phyloP scores from a whole-genome alignment of 805 yeast species.

The Grigorovia jiainica region DNA sequence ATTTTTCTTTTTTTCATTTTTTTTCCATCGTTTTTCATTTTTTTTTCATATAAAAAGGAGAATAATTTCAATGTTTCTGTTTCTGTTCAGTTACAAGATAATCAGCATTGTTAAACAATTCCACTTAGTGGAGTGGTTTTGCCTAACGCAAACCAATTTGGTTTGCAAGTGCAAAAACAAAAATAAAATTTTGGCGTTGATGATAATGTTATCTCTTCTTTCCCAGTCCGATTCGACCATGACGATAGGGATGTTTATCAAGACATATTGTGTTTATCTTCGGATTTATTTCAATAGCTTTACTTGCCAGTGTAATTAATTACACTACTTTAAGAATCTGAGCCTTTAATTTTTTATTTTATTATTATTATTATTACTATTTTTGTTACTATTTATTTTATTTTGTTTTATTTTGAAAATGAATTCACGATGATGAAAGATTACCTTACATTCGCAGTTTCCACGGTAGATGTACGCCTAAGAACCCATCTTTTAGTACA shows the following conservation, averaged over 20 bases:
- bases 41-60: not conserved
- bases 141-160: no score
- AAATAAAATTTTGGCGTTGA: slow-evolving; percentile 27
- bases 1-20: not conserved
- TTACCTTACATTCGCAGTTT: slow-evolving; percentile 84
- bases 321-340: slow-evolving; percentile 25
- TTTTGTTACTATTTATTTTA: slow-evolving; percentile 1
- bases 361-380: slow-evolving; percentile 1
- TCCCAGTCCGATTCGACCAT: slow-evolving; percentile 91
- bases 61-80: not conserved
- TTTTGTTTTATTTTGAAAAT: not conserved
- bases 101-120: not conserved
- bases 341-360: no score
- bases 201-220: slow-evolving; percentile 64
- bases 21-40: slow-evolving; percentile 1
- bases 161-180: no score
- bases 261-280: slow-evolving; percentile 14
- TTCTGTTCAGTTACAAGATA: no score
- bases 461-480: slow-evolving; percentile 81
- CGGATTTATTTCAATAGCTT: slow-evolving; percentile 31
- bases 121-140: not conserved
- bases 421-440: slow-evolving; percentile 57
- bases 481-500: slow-evolving; percentile 69
- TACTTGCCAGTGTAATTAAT: slow-evolving; percentile 72
- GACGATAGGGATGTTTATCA: slow-evolving; percentile 65